Evolutionary conservation across 371 early-diverging fungal species (phyloP), one percentile per base, ranked within the genome.

Genomic region (Cokeromyces recurvatus): DNA sequence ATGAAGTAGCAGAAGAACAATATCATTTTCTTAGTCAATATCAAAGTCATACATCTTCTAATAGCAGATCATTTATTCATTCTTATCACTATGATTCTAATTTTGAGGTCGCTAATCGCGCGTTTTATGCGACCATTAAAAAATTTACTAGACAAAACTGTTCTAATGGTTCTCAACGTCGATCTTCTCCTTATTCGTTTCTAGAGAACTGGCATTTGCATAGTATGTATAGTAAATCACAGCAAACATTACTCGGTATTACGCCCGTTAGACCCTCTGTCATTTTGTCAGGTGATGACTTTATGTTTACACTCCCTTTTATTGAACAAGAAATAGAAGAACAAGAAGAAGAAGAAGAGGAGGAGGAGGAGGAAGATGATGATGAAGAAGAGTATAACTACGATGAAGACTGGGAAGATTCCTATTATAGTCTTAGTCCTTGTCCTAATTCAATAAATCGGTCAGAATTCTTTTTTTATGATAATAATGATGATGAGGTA

Each of bases 141-240:
- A 74, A 74, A 41, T 70, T 74, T 24, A 53, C 66, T 6, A 53
- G 52, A 20, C 64, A 66, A 48, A 39, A 38, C 35, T 56, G 49
- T 52, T 53, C 62, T 40, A 50, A 51, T 22, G 32, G 51, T 32
- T 43, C 55, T 21, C 15, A 10, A 31, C 59, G 48, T 42, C 32
- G 60, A 45, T 49, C 58, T 20, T 6, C 64, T 43, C 55, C 62
- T 25, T 67, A 71, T 45, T 55, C 66, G 14, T 74, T 74, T 43
- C 37, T 65, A 25, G 68, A 70, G 37, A 69, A 55, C 24, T 68
- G 63, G 70, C 59, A 59, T 32, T 32, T 74, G 12, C 74, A 74
- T 48, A 70, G 58, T 49, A 74, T 74, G 44, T 74, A 74, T 36
- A 63, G 66, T 53, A 74, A 74, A 57, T 67, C 74, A 40, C 74